Conservation (phyloP, 768 basidiomycete genomes). For the Rhodotorula kratochvilovae region DNA sequence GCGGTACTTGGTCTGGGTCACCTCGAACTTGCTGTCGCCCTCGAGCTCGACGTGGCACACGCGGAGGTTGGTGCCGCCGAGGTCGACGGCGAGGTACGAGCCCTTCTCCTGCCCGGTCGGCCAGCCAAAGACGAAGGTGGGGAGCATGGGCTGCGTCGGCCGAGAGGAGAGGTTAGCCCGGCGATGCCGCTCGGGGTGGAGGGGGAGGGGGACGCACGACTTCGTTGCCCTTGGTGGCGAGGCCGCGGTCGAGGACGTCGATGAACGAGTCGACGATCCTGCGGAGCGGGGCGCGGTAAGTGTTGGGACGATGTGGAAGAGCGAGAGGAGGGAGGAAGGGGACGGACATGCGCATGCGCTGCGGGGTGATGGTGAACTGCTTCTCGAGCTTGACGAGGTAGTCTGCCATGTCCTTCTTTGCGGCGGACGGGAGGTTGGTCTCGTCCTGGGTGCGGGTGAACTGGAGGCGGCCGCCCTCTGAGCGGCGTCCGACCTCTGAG, state of each 20-base stretch:
- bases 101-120: slow-evolving; percentile 84
- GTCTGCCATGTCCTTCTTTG: slow-evolving; percentile 51
- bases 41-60: slow-evolving; percentile 91
- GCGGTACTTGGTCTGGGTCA: slow-evolving; percentile 95
- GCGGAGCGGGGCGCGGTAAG: slow-evolving; percentile 6
- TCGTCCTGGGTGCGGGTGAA: slow-evolving; percentile 43
- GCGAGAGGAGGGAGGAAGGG: not conserved
- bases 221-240: slow-evolving; percentile 73
- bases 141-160: slow-evolving; percentile 75
- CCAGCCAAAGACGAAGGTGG: slow-evolving; percentile 89
- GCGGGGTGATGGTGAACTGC: slow-evolving; percentile 73
- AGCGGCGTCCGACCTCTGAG: slow-evolving; percentile 28
- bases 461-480: slow-evolving; percentile 23
- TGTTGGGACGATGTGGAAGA: not conserved
- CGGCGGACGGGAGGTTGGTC: slow-evolving; percentile 83
- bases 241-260: slow-evolving; percentile 79
- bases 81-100: slow-evolving; percentile 73
- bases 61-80: slow-evolving; percentile 77
- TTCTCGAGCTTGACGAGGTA: slow-evolving; percentile 40
- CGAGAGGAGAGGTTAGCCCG: too few relatives aligned
- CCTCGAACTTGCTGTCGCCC: slow-evolving; percentile 92
- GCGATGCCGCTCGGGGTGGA: not conserved
- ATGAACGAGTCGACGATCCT: slow-evolving; percentile 97
- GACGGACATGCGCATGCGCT: slow-evolving; percentile 64
- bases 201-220: slow-evolving; percentile 61